A percentile compares a stretch with the other conserved stretches of the same genome.
Conservation (phyloP, 2,329 filamentous ascomycete genomes). For the Neofusicoccum kwambonambiense region DNA sequence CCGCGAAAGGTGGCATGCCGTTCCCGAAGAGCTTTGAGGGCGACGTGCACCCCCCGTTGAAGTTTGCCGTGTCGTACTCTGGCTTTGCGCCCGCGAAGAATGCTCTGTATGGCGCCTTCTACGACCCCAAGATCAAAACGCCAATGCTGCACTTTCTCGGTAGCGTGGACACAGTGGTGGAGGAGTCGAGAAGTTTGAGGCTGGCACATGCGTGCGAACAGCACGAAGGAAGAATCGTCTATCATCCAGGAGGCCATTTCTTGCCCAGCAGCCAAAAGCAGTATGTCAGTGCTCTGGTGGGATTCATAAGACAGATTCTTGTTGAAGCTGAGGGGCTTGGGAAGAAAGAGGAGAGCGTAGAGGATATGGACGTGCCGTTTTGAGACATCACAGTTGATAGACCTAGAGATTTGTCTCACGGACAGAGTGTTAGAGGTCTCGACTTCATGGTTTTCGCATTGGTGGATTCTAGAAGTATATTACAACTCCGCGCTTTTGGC, state of each 20-base stretch:
- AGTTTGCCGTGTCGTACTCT: constrained; percentile 74
- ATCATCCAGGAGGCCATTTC: constrained; percentile 88
- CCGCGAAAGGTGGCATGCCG: constrained; percentile 44
- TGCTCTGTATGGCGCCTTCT: constrained; percentile 64
- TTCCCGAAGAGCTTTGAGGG: constrained; percentile 47
- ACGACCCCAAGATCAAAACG: constrained; percentile 72
- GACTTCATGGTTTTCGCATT: constrained; percentile 6
- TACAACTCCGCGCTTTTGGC: constrained; percentile 12
- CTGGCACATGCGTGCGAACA: constrained; percentile 65
- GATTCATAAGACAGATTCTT: constrained; percentile 63
- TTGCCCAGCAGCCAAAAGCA: constrained; percentile 76
- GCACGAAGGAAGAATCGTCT: constrained; percentile 54
- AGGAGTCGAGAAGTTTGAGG: constrained; percentile 67
- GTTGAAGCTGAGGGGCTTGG: constrained; percentile 39
- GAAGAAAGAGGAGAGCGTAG: constrained; percentile 56
- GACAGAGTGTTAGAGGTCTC: neutral
- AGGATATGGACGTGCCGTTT: constrained; percentile 70
- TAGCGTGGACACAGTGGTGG: constrained; percentile 82
- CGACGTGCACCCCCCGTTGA: constrained; percentile 29
- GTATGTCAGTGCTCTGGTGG: constrained; percentile 72
- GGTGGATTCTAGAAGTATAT: constrained; percentile 19
- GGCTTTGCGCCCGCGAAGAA: constrained; percentile 69
- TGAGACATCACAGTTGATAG: constrained; percentile 26
- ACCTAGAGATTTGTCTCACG: neutral
- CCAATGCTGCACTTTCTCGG: constrained; percentile 81